phyloP scores from a whole-genome alignment of 2,329 filamentous ascomycete genomes.

The Pseudocercospora cruenta region DNA sequence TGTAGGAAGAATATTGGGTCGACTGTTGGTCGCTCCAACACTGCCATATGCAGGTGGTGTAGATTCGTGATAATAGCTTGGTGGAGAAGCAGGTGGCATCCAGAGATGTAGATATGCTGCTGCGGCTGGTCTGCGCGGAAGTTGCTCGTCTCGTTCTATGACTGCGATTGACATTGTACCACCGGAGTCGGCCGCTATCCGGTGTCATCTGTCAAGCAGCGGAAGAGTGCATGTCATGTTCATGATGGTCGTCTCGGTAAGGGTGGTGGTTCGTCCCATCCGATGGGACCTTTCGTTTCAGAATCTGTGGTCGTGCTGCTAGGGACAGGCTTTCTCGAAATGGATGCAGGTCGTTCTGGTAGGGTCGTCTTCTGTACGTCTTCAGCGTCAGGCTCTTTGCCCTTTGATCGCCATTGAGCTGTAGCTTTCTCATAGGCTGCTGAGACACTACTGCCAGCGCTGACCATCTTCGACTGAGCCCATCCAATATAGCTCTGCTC shows the following conservation, averaged over 20 bases:
- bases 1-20: background rate
- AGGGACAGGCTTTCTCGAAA: background rate
- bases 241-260: constrained; percentile 11
- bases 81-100: constrained; percentile 8
- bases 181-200: constrained; percentile 1
- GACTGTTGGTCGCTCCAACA: no score
- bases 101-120: constrained; percentile 8
- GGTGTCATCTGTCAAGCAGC: constrained; percentile 8
- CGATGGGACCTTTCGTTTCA: background rate
- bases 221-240: background rate
- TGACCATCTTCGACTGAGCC: constrained; percentile 47
- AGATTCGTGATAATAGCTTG: constrained; percentile 4
- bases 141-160: background rate
- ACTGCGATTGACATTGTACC: background rate
- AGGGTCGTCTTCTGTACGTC: background rate
- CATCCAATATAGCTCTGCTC: constrained; percentile 49
- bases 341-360: background rate
- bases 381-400: background rate
- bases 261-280: constrained; percentile 6
- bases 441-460: constrained; percentile 34
- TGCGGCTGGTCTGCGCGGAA: constrained; percentile 6
- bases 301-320: background rate
- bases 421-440: constrained; percentile 28
- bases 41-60: constrained; percentile 13
- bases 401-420: constrained; percentile 19